A percentile compares a stretch with the other conserved stretches of the same genome.
phyloP scores from a whole-genome alignment of 495 filamentous ascomycete genomes.

The Glonium stellatum region DNA sequence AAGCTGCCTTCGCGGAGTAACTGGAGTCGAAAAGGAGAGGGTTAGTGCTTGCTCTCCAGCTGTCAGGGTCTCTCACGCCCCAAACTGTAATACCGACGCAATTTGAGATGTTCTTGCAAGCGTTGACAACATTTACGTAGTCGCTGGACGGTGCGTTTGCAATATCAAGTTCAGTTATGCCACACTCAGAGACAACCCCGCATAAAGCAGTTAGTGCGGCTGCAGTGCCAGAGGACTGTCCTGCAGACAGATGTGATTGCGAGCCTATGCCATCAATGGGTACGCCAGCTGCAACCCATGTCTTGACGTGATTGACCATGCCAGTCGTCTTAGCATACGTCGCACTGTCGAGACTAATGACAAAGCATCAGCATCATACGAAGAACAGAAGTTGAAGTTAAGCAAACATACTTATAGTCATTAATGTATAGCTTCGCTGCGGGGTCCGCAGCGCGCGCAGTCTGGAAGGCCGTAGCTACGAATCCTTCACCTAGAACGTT shows the following conservation, averaged over 20 bases:
- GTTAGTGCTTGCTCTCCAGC: conserved; percentile 53
- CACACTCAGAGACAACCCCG: conserved; percentile 47
- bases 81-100: conserved; percentile 73
- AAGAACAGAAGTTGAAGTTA: no score
- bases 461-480: conserved; percentile 56
- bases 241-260: conserved; percentile 54
- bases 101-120: conserved; percentile 54
- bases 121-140: conserved; percentile 57
- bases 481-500: conserved; percentile 51
- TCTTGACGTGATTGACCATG: conserved; percentile 58
- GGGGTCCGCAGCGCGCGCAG: conserved; percentile 53
- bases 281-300: conserved; percentile 57
- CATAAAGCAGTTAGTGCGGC: conserved; percentile 53
- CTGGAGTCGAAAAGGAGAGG: conserved; percentile 59
- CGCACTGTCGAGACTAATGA: conserved; percentile 39
- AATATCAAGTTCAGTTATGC: conserved; percentile 63
- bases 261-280: conserved; percentile 70
- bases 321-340: conserved; percentile 51
- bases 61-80: conserved; percentile 62
- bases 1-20: conserved; percentile 59
- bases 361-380: no score
- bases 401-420: conserved; percentile 56
- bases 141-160: conserved; percentile 50
- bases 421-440: conserved; percentile 60
- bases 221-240: conserved; percentile 39